Percentiles rank a stretch among this genome's conserved stretches.
Evolutionary conservation across 2,329 filamentous ascomycete species (phyloP).

Genomic region (Fusarium cicatricum): DNA sequence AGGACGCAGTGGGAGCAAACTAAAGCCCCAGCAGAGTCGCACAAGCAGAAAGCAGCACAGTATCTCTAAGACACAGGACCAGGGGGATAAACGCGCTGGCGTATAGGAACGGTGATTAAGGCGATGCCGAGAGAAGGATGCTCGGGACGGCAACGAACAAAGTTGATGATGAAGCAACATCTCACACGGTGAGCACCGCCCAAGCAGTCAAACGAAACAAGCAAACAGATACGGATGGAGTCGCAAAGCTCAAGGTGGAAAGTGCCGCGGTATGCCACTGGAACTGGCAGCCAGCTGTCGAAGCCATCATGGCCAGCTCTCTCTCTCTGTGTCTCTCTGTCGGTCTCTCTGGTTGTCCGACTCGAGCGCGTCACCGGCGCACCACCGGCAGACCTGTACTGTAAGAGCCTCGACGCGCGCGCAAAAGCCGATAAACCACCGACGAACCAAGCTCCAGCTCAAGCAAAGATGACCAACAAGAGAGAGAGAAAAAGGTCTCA

Average conservation of each 20-base stretch:
- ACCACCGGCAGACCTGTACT: conserved; percentile 22
- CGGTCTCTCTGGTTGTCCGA: conserved; percentile 23
- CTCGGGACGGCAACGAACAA: no score
- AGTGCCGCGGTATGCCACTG: conserved; percentile 4
- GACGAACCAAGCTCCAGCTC: conserved; percentile 9
- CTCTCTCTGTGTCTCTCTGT: not conserved
- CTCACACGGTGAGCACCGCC: conserved; percentile 1
- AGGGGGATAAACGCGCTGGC: conserved; percentile 10
- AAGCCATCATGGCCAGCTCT: conserved; percentile 20
- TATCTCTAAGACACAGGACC: not conserved
- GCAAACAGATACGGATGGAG: not conserved
- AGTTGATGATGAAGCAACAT: conserved; percentile 1
- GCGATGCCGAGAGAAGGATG: not conserved
- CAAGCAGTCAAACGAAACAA: not conserved
- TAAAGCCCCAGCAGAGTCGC: conserved; percentile 2
- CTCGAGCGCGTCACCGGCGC: conserved; percentile 29
- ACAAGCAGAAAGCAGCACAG: conserved; percentile 7
- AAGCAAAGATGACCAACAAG: not conserved
- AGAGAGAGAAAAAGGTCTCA: not conserved
- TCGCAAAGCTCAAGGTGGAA: not conserved
- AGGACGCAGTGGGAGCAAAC: not conserved
- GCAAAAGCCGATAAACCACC: conserved; percentile 25
- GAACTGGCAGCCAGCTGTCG: conserved; percentile 6
- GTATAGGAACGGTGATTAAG: not conserved
- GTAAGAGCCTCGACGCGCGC: conserved; percentile 22